Evolutionary conservation across 495 filamentous ascomycete species (phyloP).

Genomic region (Penicillium mononematosum): DNA sequence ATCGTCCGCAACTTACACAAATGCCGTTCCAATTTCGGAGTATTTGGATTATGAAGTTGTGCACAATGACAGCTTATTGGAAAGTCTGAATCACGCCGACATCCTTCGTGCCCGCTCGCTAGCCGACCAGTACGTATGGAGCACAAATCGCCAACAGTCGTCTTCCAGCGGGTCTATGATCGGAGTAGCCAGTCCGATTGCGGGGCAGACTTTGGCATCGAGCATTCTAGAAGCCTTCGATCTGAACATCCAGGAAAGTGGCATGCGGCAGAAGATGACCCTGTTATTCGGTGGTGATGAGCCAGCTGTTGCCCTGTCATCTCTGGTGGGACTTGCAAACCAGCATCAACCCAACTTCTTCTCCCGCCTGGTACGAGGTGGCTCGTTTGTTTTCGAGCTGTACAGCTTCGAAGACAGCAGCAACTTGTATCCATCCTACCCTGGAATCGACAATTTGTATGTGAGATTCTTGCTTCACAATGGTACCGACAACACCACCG

Average conservation of each 20-base stretch:
- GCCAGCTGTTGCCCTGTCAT: slow-evolving; percentile 73
- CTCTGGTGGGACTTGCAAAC: slow-evolving; percentile 58
- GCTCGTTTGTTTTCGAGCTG: slow-evolving; percentile 71
- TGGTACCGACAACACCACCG: slow-evolving; percentile 56
- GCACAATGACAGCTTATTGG: slow-evolving; percentile 64
- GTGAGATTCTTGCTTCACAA: slow-evolving; percentile 80
- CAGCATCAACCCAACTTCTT: slow-evolving; percentile 58
- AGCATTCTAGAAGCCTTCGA: slow-evolving; percentile 58
- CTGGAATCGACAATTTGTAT: slow-evolving; percentile 55
- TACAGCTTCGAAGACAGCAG: slow-evolving; percentile 56
- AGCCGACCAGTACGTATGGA: slow-evolving; percentile 64
- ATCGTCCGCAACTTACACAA: slow-evolving; percentile 50
- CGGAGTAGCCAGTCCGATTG: slow-evolving; percentile 55
- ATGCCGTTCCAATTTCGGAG: slow-evolving; percentile 65
- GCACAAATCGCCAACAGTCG: slow-evolving; percentile 59
- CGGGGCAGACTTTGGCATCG: slow-evolving; percentile 62
- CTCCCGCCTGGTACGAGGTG: slow-evolving; percentile 67
- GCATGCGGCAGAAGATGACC: slow-evolving; percentile 51
- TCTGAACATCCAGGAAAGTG: slow-evolving; percentile 44
- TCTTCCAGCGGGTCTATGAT: slow-evolving; percentile 39
- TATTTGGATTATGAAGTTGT: slow-evolving; percentile 69
- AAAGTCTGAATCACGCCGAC: slow-evolving; percentile 50
- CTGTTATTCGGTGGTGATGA: slow-evolving; percentile 70
- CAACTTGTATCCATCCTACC: slow-evolving; percentile 42
- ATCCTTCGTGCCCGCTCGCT: slow-evolving; percentile 59